Evolutionary conservation across 768 basidiomycete genomes (phyloP).

Genomic region (Galerina sulciceps): DNA sequence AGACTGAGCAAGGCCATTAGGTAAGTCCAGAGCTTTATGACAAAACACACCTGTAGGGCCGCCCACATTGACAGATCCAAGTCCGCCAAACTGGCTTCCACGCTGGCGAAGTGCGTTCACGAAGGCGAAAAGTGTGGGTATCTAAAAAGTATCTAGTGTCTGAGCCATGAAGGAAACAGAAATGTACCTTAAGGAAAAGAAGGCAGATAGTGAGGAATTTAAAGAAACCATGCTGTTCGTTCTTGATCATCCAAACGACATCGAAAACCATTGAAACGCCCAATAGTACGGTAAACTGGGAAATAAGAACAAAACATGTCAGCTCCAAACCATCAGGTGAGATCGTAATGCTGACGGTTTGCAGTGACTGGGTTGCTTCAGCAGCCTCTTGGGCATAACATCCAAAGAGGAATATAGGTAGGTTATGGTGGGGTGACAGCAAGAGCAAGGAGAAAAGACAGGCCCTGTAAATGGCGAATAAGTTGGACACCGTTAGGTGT

Average conservation of each 20-base stretch:
- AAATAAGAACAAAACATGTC: neutral
- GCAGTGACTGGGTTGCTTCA: constrained; percentile 68
- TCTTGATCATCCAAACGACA: constrained; percentile 66
- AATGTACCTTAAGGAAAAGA: constrained; percentile 59
- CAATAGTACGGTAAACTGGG: constrained; percentile 69
- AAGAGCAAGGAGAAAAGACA: constrained; percentile 63
- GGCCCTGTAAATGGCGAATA: constrained; percentile 39
- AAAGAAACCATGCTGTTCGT: constrained; percentile 59
- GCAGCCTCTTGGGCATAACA: constrained; percentile 70
- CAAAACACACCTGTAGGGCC: constrained; percentile 56
- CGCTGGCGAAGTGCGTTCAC: constrained; percentile 57
- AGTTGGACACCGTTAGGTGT: neutral
- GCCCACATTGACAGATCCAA: constrained; percentile 48
- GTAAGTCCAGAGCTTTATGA: constrained; percentile 1
- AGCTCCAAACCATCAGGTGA: neutral
- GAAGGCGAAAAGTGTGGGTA: constrained; percentile 64
- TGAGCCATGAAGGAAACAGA: neutral
- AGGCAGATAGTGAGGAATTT: constrained; percentile 58
- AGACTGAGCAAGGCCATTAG: constrained; percentile 47
- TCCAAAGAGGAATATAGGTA: constrained; percentile 85
- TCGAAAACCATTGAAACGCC: constrained; percentile 68
- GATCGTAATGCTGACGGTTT: constrained; percentile 47
- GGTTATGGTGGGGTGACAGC: constrained; percentile 71
- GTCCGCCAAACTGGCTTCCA: constrained; percentile 57
- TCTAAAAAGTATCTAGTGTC: constrained; percentile 32